Evolutionary conservation across 257 asterid genomes (phyloP).

Genomic region (Solanum etuberosum): DNA sequence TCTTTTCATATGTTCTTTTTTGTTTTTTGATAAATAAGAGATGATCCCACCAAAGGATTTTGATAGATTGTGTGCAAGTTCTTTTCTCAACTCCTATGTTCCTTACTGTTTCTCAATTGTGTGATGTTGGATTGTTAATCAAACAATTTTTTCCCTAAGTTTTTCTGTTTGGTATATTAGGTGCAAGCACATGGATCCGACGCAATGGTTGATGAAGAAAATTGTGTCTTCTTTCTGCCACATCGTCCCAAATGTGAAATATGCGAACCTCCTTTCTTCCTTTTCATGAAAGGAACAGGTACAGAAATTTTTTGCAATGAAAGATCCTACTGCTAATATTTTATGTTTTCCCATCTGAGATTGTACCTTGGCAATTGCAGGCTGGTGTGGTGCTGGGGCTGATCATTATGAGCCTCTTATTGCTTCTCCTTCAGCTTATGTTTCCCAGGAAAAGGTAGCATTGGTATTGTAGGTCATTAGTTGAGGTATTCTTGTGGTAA

Average conservation of each 20-base stretch:
- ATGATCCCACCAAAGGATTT: background rate
- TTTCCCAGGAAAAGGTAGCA: constrained; percentile 83
- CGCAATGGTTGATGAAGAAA: constrained; percentile 95
- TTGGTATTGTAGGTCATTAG: constrained; percentile 43
- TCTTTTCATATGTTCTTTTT: background rate
- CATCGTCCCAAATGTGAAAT: constrained; percentile 86
- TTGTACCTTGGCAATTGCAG: constrained; percentile 22
- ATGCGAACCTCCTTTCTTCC: constrained; percentile 71
- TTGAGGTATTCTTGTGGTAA: constrained; percentile 12
- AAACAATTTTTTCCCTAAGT: background rate
- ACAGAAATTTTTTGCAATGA: background rate
- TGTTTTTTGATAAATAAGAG: background rate
- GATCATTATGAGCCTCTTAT: constrained; percentile 96
- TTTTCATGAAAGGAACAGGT: constrained; percentile 99
- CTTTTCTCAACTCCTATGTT: background rate
- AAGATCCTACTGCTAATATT: background rate
- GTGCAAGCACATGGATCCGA: constrained; percentile 98
- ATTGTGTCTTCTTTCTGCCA: constrained; percentile 88
- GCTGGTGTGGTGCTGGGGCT: constrained; percentile 97
- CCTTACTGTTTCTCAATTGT: background rate
- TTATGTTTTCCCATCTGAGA: background rate
- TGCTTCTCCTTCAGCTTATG: constrained; percentile 43
- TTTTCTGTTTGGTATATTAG: constrained; percentile 21
- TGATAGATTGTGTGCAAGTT: background rate
- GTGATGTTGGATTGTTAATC: background rate